Conservation (phyloP, 2,329 filamentous ascomycete species). For the Trichoderma breve region DNA sequence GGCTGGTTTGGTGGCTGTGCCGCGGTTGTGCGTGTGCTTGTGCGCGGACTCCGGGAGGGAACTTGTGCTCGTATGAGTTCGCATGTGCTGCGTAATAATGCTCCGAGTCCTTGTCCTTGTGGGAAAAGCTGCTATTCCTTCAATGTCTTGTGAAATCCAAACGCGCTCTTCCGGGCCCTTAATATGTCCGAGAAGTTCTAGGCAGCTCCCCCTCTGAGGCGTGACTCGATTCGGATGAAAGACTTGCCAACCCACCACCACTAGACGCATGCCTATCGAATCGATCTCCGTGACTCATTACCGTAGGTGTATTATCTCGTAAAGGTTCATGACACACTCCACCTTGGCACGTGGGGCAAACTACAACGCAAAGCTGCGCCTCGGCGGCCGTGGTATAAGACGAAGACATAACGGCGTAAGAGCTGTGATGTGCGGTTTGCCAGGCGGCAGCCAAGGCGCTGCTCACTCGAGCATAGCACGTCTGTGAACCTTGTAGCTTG, state of each 20-base stretch:
- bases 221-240: neutral
- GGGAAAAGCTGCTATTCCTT: neutral
- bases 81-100: neutral
- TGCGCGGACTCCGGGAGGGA: neutral
- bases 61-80: neutral
- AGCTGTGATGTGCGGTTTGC: neutral
- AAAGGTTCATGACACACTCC: neutral
- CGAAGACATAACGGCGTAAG: neutral
- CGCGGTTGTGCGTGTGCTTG: neutral
- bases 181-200: constrained; percentile 13
- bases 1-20: constrained; percentile 7
- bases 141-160: neutral
- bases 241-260: neutral
- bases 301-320: neutral
- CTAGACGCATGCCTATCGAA: neutral
- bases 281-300: constrained; percentile 15
- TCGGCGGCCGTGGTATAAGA: neutral
- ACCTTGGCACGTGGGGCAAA: constrained; percentile 17
- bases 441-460: constrained; percentile 17
- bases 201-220: neutral
- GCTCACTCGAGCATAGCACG: constrained; percentile 21
- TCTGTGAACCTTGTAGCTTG: constrained; percentile 13
- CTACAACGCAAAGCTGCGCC: constrained; percentile 28
- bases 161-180: neutral
- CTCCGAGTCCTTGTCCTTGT: neutral